Percentiles rank a stretch among this genome's conserved stretches.
phyloP scores from a whole-genome alignment of 73 alveolate species.

The Paraurostyla sp. region DNA sequence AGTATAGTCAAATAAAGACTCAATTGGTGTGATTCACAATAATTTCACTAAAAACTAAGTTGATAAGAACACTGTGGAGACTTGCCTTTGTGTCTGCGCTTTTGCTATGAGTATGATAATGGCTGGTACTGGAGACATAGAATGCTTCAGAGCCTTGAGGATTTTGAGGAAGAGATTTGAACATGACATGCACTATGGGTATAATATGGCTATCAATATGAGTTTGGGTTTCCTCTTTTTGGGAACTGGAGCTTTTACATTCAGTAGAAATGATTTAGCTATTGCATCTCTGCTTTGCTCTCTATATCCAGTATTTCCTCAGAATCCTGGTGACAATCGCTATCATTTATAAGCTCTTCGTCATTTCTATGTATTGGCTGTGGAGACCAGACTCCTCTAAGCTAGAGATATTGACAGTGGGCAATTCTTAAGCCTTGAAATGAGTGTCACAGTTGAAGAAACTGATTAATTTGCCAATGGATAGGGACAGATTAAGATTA shows the following conservation, averaged over 20 bases:
- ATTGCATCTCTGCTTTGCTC: slow-evolving; percentile 92
- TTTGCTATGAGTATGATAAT: slow-evolving; percentile 92
- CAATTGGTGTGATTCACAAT: slow-evolving; percentile 46
- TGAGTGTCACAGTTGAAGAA: slow-evolving; percentile 35
- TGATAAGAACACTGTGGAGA: slow-evolving; percentile 92
- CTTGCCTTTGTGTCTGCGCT: slow-evolving; percentile 92
- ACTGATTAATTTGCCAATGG: neutral
- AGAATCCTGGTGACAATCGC: slow-evolving; percentile 93
- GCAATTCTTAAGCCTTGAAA: slow-evolving; percentile 54
- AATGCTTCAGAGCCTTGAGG: slow-evolving; percentile 90
- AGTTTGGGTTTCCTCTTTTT: slow-evolving; percentile 96
- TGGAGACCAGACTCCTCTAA: slow-evolving; percentile 90
- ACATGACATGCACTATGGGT: slow-evolving; percentile 96
- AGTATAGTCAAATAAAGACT: slow-evolving; percentile 49
- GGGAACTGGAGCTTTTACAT: slow-evolving; percentile 96
- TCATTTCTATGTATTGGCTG: slow-evolving; percentile 96
- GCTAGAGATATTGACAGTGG: slow-evolving; percentile 93
- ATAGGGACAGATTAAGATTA: neutral
- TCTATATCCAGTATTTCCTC: slow-evolving; percentile 94
- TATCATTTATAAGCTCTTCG: slow-evolving; percentile 96
- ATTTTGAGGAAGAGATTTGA: slow-evolving; percentile 91
- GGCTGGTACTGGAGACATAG: slow-evolving; percentile 98
- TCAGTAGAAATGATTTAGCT: slow-evolving; percentile 86
- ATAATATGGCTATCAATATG: slow-evolving; percentile 94
- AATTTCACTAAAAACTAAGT: slow-evolving; percentile 87